Conservation (phyloP, 768 basidiomycete species). For the Leccinum uliginosum region DNA sequence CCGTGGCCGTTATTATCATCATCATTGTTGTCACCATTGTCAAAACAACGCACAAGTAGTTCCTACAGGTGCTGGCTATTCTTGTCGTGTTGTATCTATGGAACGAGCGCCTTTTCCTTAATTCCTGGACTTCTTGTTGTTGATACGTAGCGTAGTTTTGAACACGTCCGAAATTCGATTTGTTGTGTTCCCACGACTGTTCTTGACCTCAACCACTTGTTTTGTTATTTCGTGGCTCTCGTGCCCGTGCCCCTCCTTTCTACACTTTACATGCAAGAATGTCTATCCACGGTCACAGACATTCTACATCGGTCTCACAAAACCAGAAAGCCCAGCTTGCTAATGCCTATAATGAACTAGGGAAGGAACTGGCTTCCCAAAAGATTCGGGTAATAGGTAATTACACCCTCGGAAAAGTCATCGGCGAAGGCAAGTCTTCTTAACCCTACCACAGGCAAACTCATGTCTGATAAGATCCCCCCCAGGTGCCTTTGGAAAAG, state of each 20-base stretch:
- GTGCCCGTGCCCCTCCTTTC: constrained; percentile 34
- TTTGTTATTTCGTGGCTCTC: constrained; percentile 25
- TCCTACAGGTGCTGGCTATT: constrained; percentile 16
- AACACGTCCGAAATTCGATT: constrained; percentile 2
- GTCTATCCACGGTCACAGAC: constrained; percentile 56
- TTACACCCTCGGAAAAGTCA: constrained; percentile 89
- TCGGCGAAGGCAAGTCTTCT: constrained; percentile 78
- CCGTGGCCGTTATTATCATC: constrained; percentile 84
- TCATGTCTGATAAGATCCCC: constrained; percentile 20
- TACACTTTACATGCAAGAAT: constrained; percentile 36
- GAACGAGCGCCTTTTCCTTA: constrained; percentile 27
- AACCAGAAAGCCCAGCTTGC: constrained; percentile 88
- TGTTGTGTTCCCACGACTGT: constrained; percentile 31
- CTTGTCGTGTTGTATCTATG: constrained; percentile 45
- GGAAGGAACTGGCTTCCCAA: constrained; percentile 88
- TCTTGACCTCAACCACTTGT: constrained; percentile 8
- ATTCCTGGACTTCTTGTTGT: constrained; percentile 25
- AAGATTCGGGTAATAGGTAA: constrained; percentile 92
- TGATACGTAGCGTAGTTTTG: constrained; percentile 15
- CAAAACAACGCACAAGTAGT: constrained; percentile 65
- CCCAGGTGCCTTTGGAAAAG: constrained; percentile 91
- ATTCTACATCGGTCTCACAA: constrained; percentile 56
- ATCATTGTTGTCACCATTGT: constrained; percentile 96
- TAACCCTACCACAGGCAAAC: constrained; percentile 9
- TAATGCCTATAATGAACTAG: constrained; percentile 95